Base-by-base conservation (phyloP, 345 rosid genomes). In the Rhizophora apiculata region DNA sequence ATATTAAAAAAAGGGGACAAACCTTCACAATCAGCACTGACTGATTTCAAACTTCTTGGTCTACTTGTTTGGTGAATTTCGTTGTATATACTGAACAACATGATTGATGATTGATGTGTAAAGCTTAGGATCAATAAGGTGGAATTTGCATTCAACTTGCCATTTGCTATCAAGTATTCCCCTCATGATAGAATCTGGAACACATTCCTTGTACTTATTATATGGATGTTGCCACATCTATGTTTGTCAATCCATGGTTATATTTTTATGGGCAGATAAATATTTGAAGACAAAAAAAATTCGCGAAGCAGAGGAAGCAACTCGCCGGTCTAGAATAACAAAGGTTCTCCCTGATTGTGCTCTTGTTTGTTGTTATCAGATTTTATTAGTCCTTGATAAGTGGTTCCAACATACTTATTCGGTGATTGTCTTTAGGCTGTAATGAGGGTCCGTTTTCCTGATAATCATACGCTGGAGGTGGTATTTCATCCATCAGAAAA, bases 231-330 rank as follows among this genome's bases (percentile, higher is more conserved):
- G 18, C 49, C 49, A 11, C 18, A 43, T 43, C 18, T 43, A 13
- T 43, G 15, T 43, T 43, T 43, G 49, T 43, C 3, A 43, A 11
- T 11, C 49, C 49, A 2, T 43, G 4, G 18, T 13, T 11, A 11
- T 13, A 13, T 13, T 43, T 43, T 11, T 39, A 36, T 19, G 61
- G 16, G 72, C 83, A 91, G 98, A 94, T 78, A 91, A 86, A 65
- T 77, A 70, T 52, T 70, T 92, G 68, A 95, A 89, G 88, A 95
- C 99, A 26, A 79, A 79, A 75, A 91, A 91, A 79, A 68, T 88
- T 51, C 85, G 96, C 46, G 96, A 95, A 76, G 96, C 92, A 37
- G 99, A 95, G 79, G 93, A 82, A 79, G 96, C 93, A 68, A 88
- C 92, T 68, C 88, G 87, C 51, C 81, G 88, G 76, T 74, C 96